Evolutionary conservation across 1,284 basidiomycete genomes (phyloP).

Genomic region (Phellopilus nigrolimitatus): DNA sequence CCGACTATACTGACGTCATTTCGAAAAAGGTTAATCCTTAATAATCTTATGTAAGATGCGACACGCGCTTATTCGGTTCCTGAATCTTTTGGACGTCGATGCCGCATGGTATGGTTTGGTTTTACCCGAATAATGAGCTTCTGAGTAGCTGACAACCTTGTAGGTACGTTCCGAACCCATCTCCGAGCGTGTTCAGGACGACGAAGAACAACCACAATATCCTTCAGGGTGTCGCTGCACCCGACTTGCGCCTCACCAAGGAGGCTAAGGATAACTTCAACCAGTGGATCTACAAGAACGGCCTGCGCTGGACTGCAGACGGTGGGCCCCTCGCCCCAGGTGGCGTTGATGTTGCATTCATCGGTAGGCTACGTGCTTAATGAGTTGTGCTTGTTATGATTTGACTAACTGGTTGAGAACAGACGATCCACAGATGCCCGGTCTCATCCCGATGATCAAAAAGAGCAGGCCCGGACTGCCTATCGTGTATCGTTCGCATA

Average conservation of each 20-base stretch:
- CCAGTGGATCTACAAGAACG: constrained; percentile 84
- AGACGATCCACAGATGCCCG: constrained; percentile 85
- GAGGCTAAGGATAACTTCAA: constrained; percentile 76
- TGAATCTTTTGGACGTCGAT: constrained; percentile 73
- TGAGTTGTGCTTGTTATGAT: constrained; percentile 18
- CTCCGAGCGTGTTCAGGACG: constrained; percentile 81
- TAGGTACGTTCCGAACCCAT: constrained; percentile 85
- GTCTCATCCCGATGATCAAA: constrained; percentile 82
- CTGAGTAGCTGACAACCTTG: constrained; percentile 1
- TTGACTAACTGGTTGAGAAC: constrained; percentile 1
- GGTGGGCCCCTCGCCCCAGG: constrained; percentile 74
- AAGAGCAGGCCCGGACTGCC: constrained; percentile 75
- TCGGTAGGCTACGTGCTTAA: constrained; percentile 44
- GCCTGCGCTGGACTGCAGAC: constrained; percentile 72
- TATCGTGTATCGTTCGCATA: constrained; percentile 87
- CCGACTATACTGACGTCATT: constrained; percentile 12
- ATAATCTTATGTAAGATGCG: constrained; percentile 58
- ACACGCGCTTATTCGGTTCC: constrained; percentile 81
- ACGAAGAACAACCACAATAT: constrained; percentile 93
- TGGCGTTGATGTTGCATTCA: constrained; percentile 80
- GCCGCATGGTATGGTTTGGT: constrained; percentile 59
- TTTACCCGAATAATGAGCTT: constrained; percentile 7
- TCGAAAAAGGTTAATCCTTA: not conserved
- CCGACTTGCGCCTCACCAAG: constrained; percentile 67
- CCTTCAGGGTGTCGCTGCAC: constrained; percentile 77